A percentile compares a stretch with the other conserved stretches of the same genome.
Evolutionary conservation across 2,329 filamentous ascomycete species (phyloP).

Genomic region (Colletotrichum incanum): DNA sequence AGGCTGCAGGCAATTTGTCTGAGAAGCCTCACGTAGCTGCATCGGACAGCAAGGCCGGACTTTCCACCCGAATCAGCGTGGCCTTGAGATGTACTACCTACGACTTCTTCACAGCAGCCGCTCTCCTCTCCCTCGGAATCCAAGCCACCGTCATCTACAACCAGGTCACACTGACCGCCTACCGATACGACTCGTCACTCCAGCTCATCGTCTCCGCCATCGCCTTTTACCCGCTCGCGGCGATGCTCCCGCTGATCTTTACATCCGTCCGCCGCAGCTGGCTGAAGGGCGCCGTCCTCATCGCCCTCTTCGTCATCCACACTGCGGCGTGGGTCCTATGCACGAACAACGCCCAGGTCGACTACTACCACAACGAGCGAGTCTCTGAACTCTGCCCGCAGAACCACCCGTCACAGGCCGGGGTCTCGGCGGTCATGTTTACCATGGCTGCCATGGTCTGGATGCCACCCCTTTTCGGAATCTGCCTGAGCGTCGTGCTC

Average conservation of each 20-base stretch:
- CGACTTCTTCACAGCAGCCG: constrained; percentile 31
- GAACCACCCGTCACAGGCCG: constrained; percentile 6
- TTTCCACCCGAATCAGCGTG: constrained; percentile 1
- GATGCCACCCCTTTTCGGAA: constrained; percentile 40
- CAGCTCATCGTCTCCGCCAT: constrained; percentile 31
- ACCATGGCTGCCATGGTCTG: constrained; percentile 39
- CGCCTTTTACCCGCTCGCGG: constrained; percentile 29
- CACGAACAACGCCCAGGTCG: constrained; percentile 21
- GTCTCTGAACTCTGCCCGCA: constrained; percentile 7
- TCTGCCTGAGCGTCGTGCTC: constrained; percentile 34
- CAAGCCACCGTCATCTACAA: constrained; percentile 22
- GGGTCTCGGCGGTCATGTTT: constrained; percentile 31
- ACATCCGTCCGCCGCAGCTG: constrained; percentile 8
- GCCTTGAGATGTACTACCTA: constrained; percentile 23
- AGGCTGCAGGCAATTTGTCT: neutral
- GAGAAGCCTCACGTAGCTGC: neutral
- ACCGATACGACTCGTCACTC: constrained; percentile 6
- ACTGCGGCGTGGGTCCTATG: constrained; percentile 33
- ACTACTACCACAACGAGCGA: neutral
- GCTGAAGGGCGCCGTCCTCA: constrained; percentile 20
- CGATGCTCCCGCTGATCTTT: constrained; percentile 32
- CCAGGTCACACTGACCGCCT: neutral
- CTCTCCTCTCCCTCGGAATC: constrained; percentile 24
- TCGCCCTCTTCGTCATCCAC: constrained; percentile 20
- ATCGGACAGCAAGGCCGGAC: neutral